A percentile compares a stretch with the other conserved stretches of the same genome.
These are phyloP conservation scores for Tricholoma sp. DNA, from an alignment of 768 basidiomycete genomes.

Conservation along the genomic window DNA sequence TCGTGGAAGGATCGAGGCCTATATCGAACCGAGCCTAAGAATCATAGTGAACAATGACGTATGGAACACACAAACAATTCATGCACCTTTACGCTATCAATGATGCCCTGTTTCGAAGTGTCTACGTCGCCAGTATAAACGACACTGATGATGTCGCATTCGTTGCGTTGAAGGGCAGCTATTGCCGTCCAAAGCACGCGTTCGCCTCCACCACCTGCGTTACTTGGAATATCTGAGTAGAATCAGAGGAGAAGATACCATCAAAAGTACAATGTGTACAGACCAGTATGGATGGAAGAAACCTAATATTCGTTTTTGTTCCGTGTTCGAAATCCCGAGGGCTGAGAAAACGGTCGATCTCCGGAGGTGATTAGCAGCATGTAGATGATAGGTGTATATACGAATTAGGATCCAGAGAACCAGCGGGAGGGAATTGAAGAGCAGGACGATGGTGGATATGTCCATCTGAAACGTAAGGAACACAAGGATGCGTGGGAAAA, in stretches of 20 bases:
- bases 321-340: constrained; percentile 19
- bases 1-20: constrained; percentile 49
- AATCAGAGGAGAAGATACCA: constrained; percentile 23
- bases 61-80: background rate
- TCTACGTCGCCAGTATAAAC: constrained; percentile 90
- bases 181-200: constrained; percentile 93
- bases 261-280: constrained; percentile 28
- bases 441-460: background rate
- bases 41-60: background rate
- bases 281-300: constrained; percentile 96
- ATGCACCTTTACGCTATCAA: constrained; percentile 74
- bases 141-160: constrained; percentile 62
- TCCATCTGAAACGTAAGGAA: background rate
- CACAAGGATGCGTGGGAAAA: background rate
- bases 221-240: constrained; percentile 45
- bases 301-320: constrained; percentile 48
- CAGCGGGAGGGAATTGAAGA: constrained; percentile 1
- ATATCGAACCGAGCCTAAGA: constrained; percentile 79
- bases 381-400: constrained; percentile 7
- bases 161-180: constrained; percentile 62
- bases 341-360: constrained; percentile 6
- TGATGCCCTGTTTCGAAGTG: constrained; percentile 73
- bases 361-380: constrained; percentile 6
- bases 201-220: constrained; percentile 97
- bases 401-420: constrained; percentile 7